Percentiles rank a stretch among this genome's conserved stretches.
Evolutionary conservation across 1,284 basidiomycete genomes (phyloP).

Genomic region (Apiotrichum laibachii): DNA sequence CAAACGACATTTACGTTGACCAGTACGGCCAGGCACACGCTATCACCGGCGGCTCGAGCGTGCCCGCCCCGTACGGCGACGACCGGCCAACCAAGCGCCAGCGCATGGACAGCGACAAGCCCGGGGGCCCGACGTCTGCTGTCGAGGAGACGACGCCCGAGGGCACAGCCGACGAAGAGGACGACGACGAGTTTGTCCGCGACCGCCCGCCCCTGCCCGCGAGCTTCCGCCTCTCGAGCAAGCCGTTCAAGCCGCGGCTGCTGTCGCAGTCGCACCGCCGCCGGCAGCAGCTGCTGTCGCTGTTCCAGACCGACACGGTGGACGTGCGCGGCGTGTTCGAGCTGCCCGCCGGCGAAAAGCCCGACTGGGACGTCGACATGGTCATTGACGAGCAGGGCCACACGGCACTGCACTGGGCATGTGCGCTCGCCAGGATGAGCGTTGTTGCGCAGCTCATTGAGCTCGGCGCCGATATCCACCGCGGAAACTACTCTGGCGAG

Average conservation of each 20-base stretch:
- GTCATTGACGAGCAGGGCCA: conserved; percentile 93
- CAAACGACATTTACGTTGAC: conserved; percentile 43
- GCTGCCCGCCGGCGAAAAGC: conserved; percentile 17
- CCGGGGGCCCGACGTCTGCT: conserved; percentile 3
- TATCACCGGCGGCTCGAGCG: conserved; percentile 15
- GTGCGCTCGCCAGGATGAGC: conserved; percentile 71
- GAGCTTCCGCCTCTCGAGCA: conserved; percentile 64
- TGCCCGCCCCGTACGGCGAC: background rate
- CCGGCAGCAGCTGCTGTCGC: conserved; percentile 34
- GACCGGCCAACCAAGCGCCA: conserved; percentile 27
- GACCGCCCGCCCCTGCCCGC: conserved; percentile 40
- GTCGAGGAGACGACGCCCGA: conserved; percentile 24
- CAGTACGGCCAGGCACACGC: conserved; percentile 43
- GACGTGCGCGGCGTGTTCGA: conserved; percentile 33
- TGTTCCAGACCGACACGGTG: conserved; percentile 34
- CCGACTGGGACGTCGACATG: conserved; percentile 65
- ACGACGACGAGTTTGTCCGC: conserved; percentile 32
- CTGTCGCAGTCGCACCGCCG: conserved; percentile 55
- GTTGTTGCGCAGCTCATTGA: conserved; percentile 67
- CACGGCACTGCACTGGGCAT: conserved; percentile 89
- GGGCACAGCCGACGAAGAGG: conserved; percentile 21
- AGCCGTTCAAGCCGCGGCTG: conserved; percentile 61
- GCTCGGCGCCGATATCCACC: conserved; percentile 76
- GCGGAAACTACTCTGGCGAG: conserved; percentile 91
- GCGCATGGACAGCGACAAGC: conserved; percentile 3